Conservation (phyloP, 129 eudicot species). For the Logfia minima region DNA sequence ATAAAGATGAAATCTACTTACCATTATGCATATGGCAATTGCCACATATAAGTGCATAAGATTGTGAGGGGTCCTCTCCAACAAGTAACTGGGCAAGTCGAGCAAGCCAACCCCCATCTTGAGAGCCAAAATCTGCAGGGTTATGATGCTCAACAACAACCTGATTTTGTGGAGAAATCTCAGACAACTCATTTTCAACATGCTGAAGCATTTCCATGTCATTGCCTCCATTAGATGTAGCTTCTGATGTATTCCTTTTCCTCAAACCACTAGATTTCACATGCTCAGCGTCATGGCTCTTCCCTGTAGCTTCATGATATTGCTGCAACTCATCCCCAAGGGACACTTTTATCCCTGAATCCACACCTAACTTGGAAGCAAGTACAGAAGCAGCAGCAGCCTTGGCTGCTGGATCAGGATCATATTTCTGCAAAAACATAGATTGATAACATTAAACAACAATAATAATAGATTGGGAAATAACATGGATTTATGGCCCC, state of each 20-base stretch:
- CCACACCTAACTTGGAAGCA: constrained; percentile 83
- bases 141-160: constrained; percentile 69
- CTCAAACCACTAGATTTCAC: constrained; percentile 64
- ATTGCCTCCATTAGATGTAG: constrained; percentile 41
- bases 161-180: constrained; percentile 41
- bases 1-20: constrained; percentile 27
- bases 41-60: constrained; percentile 93
- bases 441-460: neutral
- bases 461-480: neutral
- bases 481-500: neutral
- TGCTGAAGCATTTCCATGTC: constrained; percentile 45
- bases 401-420: constrained; percentile 92
- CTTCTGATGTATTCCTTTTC: constrained; percentile 51
- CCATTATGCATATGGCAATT: constrained; percentile 98
- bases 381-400: constrained; percentile 95
- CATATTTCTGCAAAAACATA: constrained; percentile 66
- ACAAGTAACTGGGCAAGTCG: constrained; percentile 88
- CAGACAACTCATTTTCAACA: constrained; percentile 39
- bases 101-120: constrained; percentile 91
- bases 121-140: constrained; percentile 41
- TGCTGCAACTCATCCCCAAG: constrained; percentile 55
- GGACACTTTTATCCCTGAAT: constrained; percentile 71
- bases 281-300: constrained; percentile 67
- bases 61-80: constrained; percentile 92
- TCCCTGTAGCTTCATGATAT: constrained; percentile 44